Evolutionary conservation across 768 basidiomycete genomes (phyloP), one percentile per base, ranked within the genome.

Genomic region (Astraeus odoratus): DNA sequence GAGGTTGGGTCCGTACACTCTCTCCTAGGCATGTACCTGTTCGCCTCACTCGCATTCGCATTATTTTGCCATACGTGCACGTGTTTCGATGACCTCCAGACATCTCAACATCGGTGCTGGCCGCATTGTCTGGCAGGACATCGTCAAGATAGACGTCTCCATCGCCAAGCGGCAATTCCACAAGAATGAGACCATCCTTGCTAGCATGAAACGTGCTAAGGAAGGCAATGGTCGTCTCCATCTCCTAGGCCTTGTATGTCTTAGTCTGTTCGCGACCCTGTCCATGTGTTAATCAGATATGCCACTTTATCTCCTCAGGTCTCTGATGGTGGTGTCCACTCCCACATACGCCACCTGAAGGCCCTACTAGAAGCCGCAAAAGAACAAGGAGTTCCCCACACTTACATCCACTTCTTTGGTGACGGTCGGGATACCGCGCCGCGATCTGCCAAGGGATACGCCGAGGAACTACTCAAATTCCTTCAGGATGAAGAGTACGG

Each of bases 311-410:
- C 27, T 5, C 38, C 37, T 3, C 53, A 92, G 88, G 72, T 92
- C 42, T 96, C 93, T 12, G 93, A 97, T 53, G 93, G 93, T 24
- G 92, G 93, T 55, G 93, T 96, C n/a, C 94, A 95, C 69, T 95
- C 94, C 1, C 92, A 95, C 65, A 95, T 90, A 61, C 77, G 64
- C 41, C 93, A 96, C 63, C 77, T 97, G 29, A 90, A 82, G 56
- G 92, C 92, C 1, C 78, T 97, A 9, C 79, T 97, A 53, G 87
- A 91, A 63, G 84, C 84, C 5, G 94, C 93, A 19, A 94, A 95
- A 60, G 83, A 88, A 59, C 65, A 78, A 42, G 83, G 80, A 34
- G 84, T 95, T 29, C 87, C 88, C 3, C 74, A 95, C 51, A 81
- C 86, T 46, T 95, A 87, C 58, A 69, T 97, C 52, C 93, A 97